These are phyloP conservation scores for Magnolia officinalis DNA, from an alignment of 164 flowering plant genomes.

Conservation along the genomic window DNA sequence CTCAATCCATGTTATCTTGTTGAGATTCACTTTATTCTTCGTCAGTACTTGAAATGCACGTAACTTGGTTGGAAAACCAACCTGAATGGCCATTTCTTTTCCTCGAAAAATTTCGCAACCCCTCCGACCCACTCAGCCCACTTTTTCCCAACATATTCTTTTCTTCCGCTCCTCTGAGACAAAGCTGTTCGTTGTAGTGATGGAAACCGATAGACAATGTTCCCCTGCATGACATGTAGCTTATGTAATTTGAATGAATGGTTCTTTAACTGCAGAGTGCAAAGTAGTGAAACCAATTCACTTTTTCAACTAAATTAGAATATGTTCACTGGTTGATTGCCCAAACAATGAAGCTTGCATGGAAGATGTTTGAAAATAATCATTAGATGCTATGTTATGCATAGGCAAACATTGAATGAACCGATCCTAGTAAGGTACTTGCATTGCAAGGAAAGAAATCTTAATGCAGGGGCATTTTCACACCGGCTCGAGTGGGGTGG, in stretches of 20 bases:
- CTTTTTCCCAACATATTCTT: slow-evolving; percentile 81
- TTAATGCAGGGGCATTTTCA: too few relatives aligned
- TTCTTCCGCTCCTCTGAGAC: slow-evolving; percentile 51
- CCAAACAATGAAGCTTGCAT: not conserved
- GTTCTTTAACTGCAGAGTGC: not conserved
- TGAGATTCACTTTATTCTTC: not conserved
- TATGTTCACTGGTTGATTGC: not conserved
- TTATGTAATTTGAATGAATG: not conserved
- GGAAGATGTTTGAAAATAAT: not conserved
- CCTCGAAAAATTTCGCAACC: slow-evolving; percentile 63
- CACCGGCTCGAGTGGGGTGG: too few relatives aligned
- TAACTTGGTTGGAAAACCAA: slow-evolving; percentile 14
- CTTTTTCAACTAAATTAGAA: not conserved
- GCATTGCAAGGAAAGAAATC: too few relatives aligned
- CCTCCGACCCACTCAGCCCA: slow-evolving; percentile 80
- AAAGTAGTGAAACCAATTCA: not conserved
- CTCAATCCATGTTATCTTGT: not conserved
- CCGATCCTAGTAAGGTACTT: too few relatives aligned
- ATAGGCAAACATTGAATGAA: not conserved
- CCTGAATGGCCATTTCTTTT: slow-evolving; percentile 87
- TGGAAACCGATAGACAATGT: slow-evolving; percentile 84
- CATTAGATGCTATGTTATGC: not conserved
- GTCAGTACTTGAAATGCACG: not conserved
- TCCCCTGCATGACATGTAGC: slow-evolving; percentile 56
- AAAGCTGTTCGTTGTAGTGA: slow-evolving; percentile 89